Conservation (phyloP, 345 rosid species). For the Psidium guajava region DNA sequence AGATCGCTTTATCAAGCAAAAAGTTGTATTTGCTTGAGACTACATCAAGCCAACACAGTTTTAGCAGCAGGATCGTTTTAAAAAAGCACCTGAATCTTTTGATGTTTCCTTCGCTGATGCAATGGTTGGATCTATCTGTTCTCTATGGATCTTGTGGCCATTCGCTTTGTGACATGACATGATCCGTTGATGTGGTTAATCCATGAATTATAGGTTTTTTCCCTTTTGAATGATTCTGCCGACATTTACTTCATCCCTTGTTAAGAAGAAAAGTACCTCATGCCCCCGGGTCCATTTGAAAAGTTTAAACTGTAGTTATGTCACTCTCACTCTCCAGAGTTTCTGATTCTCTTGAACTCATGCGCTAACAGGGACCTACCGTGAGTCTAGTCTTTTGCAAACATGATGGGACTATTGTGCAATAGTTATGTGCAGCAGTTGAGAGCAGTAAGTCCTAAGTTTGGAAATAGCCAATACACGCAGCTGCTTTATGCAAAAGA, state of each 20-base stretch:
- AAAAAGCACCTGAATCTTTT: background rate
- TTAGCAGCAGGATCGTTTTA: background rate
- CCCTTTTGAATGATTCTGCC: background rate
- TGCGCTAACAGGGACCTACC: constrained; percentile 63
- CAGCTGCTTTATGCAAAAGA: background rate
- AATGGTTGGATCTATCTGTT: background rate
- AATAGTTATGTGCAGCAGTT: constrained; percentile 79
- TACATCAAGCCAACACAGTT: background rate
- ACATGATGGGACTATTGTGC: constrained; percentile 16
- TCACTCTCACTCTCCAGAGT: background rate
- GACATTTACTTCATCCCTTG: background rate
- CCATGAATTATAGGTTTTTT: background rate
- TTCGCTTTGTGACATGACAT: background rate
- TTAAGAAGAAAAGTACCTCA: background rate
- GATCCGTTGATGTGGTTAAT: background rate
- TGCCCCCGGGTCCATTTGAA: background rate
- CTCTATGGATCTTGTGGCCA: background rate
- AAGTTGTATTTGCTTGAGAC: background rate
- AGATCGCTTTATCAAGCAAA: background rate
- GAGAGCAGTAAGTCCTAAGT: constrained; percentile 49
- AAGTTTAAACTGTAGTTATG: background rate
- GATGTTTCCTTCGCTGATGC: background rate
- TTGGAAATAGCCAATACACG: background rate
- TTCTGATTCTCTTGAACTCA: background rate
- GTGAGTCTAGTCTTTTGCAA: constrained; percentile 75